Evolutionary conservation across 2,329 filamentous ascomycete species (phyloP), one percentile per base, ranked within the genome.

Genomic region (Aureobasidium sp.): DNA sequence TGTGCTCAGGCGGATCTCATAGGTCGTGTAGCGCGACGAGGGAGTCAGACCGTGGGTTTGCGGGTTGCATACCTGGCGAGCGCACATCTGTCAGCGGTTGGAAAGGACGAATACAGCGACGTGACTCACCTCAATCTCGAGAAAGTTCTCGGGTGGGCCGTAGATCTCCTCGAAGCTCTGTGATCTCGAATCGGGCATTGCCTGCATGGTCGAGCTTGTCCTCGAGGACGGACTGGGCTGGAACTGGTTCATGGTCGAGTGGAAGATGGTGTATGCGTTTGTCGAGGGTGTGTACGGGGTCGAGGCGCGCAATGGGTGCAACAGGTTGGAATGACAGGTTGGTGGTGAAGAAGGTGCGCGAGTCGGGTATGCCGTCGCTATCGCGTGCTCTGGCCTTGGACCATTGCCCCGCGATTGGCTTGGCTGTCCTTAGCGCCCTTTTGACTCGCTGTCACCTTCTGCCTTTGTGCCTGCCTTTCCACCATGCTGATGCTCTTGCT

Each of bases 151-250:
- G 6, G 94, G 94, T 50, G 93, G 90, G 15, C 92, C 94, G 75
- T 99, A 99, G 74, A 97, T 96, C 81, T 99, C 94, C 77, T 99
- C 94, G 73, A 96, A 97, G 71, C 88, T 94, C 80, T 99, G 94
- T 77, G 89, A 85, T 69, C 92, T 89, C 67, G 88, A 77, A 66
- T 85, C 82, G 49, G 84, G 83, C 68, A 86, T 78, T 61, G 82
- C 81, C 74, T 85, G 82, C 83, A 86, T 86, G 51, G 67, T 75
- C 66, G 58, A 54, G 37, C 13, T 29, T 37, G 53, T 46, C 40
- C 53, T 57, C 40, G 53, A 57, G 15, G 53, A 46, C 13, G 53
- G 31, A 7, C 53, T 46, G 15, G 53, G 53, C 51, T 55, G 51
- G 38, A 55, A 55, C 23, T 55, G 51, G 25, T 55, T 55, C 51